These are phyloP conservation scores for Pichia sp. DNA, from an alignment of 1,139 yeast genomes.

Conservation along the genomic window DNA sequence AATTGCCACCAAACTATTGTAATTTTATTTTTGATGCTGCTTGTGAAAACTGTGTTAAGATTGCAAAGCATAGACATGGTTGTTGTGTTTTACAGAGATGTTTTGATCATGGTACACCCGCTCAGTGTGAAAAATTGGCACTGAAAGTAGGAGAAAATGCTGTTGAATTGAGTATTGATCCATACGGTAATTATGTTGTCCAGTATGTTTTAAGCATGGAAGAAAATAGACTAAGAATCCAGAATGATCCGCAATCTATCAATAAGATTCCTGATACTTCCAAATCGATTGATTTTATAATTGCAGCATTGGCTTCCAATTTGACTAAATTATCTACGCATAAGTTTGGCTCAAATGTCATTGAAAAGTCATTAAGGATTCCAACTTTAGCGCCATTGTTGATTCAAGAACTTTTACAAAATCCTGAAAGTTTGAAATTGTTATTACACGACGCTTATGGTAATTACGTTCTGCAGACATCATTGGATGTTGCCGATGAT, in stretches of 20 bases:
- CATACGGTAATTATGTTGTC: constrained; percentile 94
- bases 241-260: constrained; percentile 25
- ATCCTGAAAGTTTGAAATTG: constrained; percentile 40
- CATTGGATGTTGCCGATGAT: constrained; percentile 65
- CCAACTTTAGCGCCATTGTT: constrained; percentile 40
- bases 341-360: constrained; percentile 91
- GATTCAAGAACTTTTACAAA: constrained; percentile 44
- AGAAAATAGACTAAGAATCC: constrained; percentile 30
- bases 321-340: constrained; percentile 69
- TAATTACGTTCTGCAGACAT: constrained; percentile 83
- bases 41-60: constrained; percentile 65
- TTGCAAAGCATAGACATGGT: constrained; percentile 95
- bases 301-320: constrained; percentile 36
- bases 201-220: constrained; percentile 76
- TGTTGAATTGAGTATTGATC: constrained; percentile 74
- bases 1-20: constrained; percentile 60
- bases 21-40: constrained; percentile 90
- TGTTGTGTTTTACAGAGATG: constrained; percentile 95
- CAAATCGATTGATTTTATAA: constrained; percentile 28
- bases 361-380: constrained; percentile 76
- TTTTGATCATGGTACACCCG: constrained; percentile 72
- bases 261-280: constrained; percentile 41
- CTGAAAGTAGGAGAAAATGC: constrained; percentile 54
- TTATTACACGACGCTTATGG: constrained; percentile 59
- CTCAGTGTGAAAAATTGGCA: constrained; percentile 60